phyloP scores from a whole-genome alignment of 805 yeast genomes.

The Yarrowia sp. region DNA sequence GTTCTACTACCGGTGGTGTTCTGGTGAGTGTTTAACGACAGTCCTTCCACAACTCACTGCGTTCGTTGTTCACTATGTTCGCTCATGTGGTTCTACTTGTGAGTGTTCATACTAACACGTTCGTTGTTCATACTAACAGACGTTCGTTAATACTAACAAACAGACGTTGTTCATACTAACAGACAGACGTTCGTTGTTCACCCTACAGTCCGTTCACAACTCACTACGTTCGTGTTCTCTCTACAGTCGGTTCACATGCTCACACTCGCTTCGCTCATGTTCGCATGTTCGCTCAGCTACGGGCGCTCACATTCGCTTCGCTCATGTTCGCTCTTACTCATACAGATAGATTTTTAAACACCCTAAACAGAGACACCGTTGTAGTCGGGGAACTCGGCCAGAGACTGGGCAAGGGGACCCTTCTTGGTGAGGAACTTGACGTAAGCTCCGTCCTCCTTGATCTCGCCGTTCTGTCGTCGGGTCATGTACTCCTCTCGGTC shows the following conservation, averaged over 20 bases:
- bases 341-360: neutral
- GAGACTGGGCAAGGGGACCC: conserved; percentile 93
- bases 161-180: no score
- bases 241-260: no score
- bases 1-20: no score
- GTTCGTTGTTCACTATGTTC: no score
- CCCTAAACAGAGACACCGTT: conserved; percentile 52
- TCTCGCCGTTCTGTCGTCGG: conserved; percentile 96
- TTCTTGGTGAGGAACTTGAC: conserved; percentile 97
- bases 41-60: no score
- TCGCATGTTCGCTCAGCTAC: neutral
- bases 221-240: neutral
- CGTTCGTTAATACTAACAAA: no score
- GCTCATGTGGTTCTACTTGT: no score
- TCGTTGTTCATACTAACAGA: no score
- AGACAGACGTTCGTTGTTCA: no score
- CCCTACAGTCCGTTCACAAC: neutral
- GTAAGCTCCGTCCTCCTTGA: conserved; percentile 99
- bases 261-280: neutral
- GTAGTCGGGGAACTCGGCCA: conserved; percentile 90
- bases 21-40: no score
- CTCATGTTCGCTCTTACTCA: neutral
- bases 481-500: conserved; percentile 96
- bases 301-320: neutral
- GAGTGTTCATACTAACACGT: no score